These are phyloP conservation scores for Geotrichum histeridarum DNA, from an alignment of 1,139 yeast genomes.

Conservation along the genomic window DNA sequence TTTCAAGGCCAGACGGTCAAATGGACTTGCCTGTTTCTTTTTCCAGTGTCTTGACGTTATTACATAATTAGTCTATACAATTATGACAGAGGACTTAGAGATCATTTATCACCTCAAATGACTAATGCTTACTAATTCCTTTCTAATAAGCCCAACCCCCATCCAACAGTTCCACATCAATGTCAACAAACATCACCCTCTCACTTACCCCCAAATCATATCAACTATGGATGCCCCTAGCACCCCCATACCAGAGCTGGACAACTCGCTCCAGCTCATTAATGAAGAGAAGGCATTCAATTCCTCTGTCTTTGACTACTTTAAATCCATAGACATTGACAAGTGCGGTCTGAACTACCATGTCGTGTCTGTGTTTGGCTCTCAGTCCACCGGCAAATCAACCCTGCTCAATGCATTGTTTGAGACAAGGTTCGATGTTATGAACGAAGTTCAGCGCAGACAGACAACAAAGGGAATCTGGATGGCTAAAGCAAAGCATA, in stretches of 20 bases:
- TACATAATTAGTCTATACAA: too few species aligned
- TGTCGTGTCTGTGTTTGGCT: slow-evolving; percentile 91
- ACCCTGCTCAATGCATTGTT: slow-evolving; percentile 81
- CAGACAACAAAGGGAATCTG: slow-evolving; percentile 92
- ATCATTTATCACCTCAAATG: too few species aligned
- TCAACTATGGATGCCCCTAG: neutral
- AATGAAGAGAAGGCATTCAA: slow-evolving; percentile 67
- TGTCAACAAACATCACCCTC: neutral
- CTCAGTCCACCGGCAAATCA: slow-evolving; percentile 94
- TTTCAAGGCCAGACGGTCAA: too few species aligned
- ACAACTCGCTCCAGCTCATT: slow-evolving; percentile 52
- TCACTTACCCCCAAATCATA: neutral
- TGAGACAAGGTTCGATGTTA: slow-evolving; percentile 83
- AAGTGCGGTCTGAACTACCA: slow-evolving; percentile 72
- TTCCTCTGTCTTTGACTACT: slow-evolving; percentile 31
- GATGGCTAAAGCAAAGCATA: slow-evolving; percentile 53
- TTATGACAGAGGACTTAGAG: too few species aligned
- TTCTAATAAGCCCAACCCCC: too few species aligned
- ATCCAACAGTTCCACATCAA: too few species aligned
- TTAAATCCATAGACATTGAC: slow-evolving; percentile 35
- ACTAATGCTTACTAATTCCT: too few species aligned
- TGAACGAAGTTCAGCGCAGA: slow-evolving; percentile 76
- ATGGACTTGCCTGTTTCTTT: too few species aligned
- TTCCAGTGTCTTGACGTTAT: too few species aligned
- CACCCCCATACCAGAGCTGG: neutral